A percentile compares a stretch with the other conserved stretches of the same genome.
These are phyloP conservation scores for Arthrobotrys musiformis DNA, from an alignment of 2,329 filamentous ascomycete species.

Conservation along the genomic window DNA sequence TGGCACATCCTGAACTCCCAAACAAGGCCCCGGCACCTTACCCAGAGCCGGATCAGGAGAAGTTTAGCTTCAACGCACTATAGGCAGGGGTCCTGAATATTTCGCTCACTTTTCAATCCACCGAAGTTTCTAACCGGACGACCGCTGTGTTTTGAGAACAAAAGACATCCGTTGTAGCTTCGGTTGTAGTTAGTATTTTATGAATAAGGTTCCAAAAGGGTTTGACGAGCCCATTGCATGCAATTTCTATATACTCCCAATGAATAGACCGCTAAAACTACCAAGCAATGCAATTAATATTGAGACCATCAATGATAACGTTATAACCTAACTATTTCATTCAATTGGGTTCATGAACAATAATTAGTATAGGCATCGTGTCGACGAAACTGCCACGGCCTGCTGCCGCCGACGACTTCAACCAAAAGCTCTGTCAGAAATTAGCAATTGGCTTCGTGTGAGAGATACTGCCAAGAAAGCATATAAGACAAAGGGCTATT, in stretches of 20 bases:
- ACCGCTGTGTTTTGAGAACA: neutral
- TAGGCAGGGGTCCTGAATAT: conserved; percentile 45
- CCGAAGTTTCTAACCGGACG: conserved; percentile 8
- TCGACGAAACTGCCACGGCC: neutral
- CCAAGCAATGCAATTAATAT: neutral
- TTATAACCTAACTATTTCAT: no score
- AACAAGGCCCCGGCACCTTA: conserved; percentile 33
- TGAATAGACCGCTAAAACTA: neutral
- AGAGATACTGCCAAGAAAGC: conserved; percentile 14
- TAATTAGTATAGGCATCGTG: no score
- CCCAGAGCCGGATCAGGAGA: conserved; percentile 53
- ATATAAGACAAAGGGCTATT: conserved; percentile 15
- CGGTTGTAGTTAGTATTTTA: neutral
- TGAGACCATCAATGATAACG: neutral
- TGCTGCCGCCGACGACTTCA: conserved; percentile 9
- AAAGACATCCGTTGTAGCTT: neutral
- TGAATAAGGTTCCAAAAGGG: neutral
- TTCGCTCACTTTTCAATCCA: conserved; percentile 43
- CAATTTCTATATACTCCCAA: no score
- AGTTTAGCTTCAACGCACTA: conserved; percentile 43
- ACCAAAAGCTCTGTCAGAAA: conserved; percentile 25
- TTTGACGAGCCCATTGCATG: neutral
- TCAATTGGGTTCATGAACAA: no score
- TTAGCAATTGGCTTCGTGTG: conserved; percentile 19
- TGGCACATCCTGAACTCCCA: conserved; percentile 36